Conservation (phyloP, 495 filamentous ascomycete species). For the Melanomma pulvis-pyrius region DNA sequence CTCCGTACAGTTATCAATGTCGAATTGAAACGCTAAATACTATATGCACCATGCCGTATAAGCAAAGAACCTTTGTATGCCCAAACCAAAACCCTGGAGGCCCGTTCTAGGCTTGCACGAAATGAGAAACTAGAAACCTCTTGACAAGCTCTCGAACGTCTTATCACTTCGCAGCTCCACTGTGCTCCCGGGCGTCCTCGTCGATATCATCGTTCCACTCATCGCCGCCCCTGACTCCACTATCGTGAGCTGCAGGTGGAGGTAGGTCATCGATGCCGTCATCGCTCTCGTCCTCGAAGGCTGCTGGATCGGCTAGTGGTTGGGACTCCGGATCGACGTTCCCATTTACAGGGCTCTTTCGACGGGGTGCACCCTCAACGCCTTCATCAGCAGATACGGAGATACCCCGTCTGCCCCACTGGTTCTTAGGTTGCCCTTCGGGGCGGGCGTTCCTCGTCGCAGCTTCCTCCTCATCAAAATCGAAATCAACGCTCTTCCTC, state of each 20-base stretch:
- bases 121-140: neutral
- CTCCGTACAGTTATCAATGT: neutral
- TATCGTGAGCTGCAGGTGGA: conserved; percentile 6
- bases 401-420: conserved; percentile 77
- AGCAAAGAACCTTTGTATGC: neutral
- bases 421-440: conserved; percentile 48
- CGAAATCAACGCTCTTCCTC: conserved; percentile 37
- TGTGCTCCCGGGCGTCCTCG: conserved; percentile 29
- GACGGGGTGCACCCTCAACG: conserved; percentile 41
- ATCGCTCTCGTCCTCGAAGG: conserved; percentile 40
- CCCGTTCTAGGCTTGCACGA: neutral
- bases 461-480: conserved; percentile 38
- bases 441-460: conserved; percentile 11
- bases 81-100: neutral
- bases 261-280: conserved; percentile 20
- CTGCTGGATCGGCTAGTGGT: conserved; percentile 38
- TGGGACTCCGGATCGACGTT: conserved; percentile 28
- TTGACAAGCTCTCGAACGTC: neutral
- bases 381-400: conserved; percentile 81
- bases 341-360: conserved; percentile 11
- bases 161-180: conserved; percentile 19
- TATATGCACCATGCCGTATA: neutral
- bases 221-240: conserved; percentile 32
- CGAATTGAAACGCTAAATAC: neutral
- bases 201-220: conserved; percentile 40